Conservation (phyloP, 805 yeast species). For the Kazachstania kunashirensis region DNA sequence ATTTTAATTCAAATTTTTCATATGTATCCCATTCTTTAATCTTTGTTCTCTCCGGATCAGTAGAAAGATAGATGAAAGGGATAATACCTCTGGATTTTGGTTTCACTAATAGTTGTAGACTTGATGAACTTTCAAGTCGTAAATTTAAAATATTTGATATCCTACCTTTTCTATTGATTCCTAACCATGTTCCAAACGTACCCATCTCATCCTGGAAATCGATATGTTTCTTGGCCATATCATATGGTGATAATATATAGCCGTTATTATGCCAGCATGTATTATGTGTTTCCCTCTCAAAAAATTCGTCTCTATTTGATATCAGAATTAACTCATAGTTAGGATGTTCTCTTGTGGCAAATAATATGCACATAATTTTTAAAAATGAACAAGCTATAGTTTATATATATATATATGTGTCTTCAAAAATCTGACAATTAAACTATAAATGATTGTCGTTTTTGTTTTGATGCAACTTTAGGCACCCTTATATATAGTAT, state of each 20-base stretch:
- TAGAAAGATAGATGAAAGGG: slow-evolving; percentile 33
- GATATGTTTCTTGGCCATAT: slow-evolving; percentile 39
- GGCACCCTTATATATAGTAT: no score
- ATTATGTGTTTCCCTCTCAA: slow-evolving; percentile 59
- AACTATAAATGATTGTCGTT: no score
- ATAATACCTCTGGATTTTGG: slow-evolving; percentile 37
- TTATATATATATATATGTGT: no score
- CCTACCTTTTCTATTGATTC: slow-evolving; percentile 47
- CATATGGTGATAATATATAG: slow-evolving; percentile 55
- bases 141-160: slow-evolving; percentile 71
- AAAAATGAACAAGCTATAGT: no score
- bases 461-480: no score
- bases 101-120: slow-evolving; percentile 4
- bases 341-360: slow-evolving; percentile 59
- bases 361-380: slow-evolving; percentile 61
- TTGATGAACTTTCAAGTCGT: slow-evolving; percentile 32
- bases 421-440: no score
- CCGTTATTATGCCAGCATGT: slow-evolving; percentile 35
- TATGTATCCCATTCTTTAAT: slow-evolving; percentile 23
- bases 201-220: slow-evolving; percentile 27
- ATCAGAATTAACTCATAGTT: slow-evolving; percentile 65
- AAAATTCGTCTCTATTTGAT: slow-evolving; percentile 83
- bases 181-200: slow-evolving; percentile 90
- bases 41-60: slow-evolving; percentile 10
- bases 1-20: slow-evolving; percentile 17